phyloP scores from a whole-genome alignment of 208 protist species.

The Trypanosoma melophagium region DNA sequence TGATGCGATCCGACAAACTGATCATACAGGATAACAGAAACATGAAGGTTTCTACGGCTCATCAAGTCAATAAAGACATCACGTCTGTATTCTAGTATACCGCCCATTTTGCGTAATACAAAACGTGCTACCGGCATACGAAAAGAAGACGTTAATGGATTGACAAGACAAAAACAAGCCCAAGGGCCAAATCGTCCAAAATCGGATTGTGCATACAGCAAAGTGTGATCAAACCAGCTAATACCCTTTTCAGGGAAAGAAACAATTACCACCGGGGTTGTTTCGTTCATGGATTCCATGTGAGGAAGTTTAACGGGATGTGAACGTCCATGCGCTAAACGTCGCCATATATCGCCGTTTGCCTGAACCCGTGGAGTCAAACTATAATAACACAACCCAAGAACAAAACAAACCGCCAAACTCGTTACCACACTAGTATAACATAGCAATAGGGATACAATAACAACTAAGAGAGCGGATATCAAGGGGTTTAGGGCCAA shows the following conservation, averaged over 20 bases:
- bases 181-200: conserved; percentile 9
- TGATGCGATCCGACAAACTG: background rate
- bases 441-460: conserved; percentile 1
- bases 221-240: conserved; percentile 15
- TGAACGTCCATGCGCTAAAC: conserved; percentile 1
- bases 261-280: background rate
- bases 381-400: conserved; percentile 9
- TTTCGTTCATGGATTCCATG: background rate
- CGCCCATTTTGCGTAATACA: conserved; percentile 14
- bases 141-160: conserved; percentile 12
- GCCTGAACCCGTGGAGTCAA: background rate
- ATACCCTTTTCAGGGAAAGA: conserved; percentile 5
- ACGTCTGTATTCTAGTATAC: conserved; percentile 14
- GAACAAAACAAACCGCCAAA: background rate
- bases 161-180: conserved; percentile 13
- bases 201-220: conserved; percentile 4
- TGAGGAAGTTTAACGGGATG: background rate
- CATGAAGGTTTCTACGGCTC: background rate
- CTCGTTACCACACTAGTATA: background rate
- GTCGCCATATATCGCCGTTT: conserved; percentile 8
- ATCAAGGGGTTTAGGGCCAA: conserved; percentile 3
- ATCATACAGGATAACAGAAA: conserved; percentile 13
- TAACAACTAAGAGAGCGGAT: background rate
- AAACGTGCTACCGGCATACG: conserved; percentile 10
- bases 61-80: conserved; percentile 18